Base-by-base conservation (phyloP, 306 rosid species). In the Vigna mungo region DNA sequence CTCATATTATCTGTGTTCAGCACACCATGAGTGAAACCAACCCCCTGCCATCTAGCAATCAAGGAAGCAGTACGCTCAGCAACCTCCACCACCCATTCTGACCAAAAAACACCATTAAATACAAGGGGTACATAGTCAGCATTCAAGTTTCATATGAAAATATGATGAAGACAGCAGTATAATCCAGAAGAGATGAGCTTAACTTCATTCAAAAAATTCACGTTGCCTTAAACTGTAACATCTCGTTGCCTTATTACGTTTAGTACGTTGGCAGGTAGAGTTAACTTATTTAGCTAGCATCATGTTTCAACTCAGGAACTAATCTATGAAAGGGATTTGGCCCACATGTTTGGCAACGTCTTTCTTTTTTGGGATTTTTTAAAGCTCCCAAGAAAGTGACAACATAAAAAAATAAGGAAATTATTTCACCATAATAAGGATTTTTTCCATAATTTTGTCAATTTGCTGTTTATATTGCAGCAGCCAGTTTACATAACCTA, bases 1-100 rank as follows among this genome's bases (percentile, higher is more conserved):
- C 99, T 96, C 99, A 92, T 92, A 84, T 96, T 96, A 79, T 96
- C 99, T 1, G 98, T 96, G 87, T 96, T 96, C 90, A 96, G 88
- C 74, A 96, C 99, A 82, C 99, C 99, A 54, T 92, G 99, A 65
- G 99, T 96, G 84, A 96, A 96, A 62, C 99, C 99, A 78, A 92
- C 96, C 59, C 99, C 99, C 84, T 96, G 99, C 98, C 99, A 96
- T 51, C 85, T 86, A 47, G 99, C 97, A 83, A 91, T 86, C 89
- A 91, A 80, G 82, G 98, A 87, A 53, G 98, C 99, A 76, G 97
- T 91, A 53, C 94, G 94, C 83, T 96, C 98, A 78, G 97, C 98
- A 84, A 92, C 76, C 88, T 96, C 96, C 80, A 92, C 98, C 6
- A 69, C 83, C 99, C 98, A 96, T 27, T 98, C 99, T 96, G 90